Base-by-base conservation (phyloP, 2,329 filamentous ascomycete species). In the Parastagonospora avenae region DNA sequence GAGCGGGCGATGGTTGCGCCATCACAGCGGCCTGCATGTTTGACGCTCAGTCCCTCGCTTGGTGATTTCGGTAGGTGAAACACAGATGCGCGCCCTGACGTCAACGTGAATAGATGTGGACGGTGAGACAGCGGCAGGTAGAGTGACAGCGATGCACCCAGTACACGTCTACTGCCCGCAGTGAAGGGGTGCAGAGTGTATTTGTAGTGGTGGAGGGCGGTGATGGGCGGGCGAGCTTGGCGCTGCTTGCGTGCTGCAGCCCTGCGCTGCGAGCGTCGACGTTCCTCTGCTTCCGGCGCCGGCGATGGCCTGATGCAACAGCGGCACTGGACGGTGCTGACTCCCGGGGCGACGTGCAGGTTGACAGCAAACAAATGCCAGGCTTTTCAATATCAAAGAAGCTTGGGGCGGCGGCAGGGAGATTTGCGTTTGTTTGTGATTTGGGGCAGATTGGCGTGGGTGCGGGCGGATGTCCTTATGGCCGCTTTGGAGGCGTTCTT, bases 1-100 rank as follows among this genome's bases (percentile, higher is more conserved):
- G 51, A 8, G 55, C 50, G 36, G 54, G 59, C 32, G 59, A 57
- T 39, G 64, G 63, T 59, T 62, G 66, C 38, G 60, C 53, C 54
- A 66, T 64, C 39, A 67, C 57, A 43, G 64, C 61, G 10, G 65
- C 35, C 48, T 67, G 64, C 68, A 70, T 71, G 56, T 43, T 62
- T 49, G 44, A 46, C 28, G 30, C 38, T 54, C 51, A 43, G 51
- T 55, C 48, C 47, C 49, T 63, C 52, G 62, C 57, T 61, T 55
- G 59, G 46, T 45, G 45, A 47, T 48, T 52, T 48, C 46, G 42
- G 43, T 41, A 44, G 42, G 50, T 66, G 64, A 65, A 65, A 67
- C 63, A 56, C 54, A 38, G 62, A 63, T 64, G 58, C 55, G 52
- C 57, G 54, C 42, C 48, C 52, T 67, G 62, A 66, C 63, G 65